Evolutionary conservation across 768 basidiomycete genomes (phyloP).

Genomic region (Termitomyces sp.): DNA sequence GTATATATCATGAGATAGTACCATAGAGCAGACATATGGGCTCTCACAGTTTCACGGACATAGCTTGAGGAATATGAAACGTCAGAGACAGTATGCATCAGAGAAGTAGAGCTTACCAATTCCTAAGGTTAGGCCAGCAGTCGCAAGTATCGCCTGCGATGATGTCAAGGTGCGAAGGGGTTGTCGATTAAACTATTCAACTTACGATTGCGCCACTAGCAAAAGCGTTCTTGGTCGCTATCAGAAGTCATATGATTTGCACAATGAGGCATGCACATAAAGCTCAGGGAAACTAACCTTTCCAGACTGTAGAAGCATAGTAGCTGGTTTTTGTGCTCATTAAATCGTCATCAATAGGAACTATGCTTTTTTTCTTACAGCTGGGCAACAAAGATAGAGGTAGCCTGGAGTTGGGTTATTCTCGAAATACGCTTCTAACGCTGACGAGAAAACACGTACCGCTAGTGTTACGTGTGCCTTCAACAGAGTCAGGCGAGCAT

Average conservation of each 20-base stretch:
- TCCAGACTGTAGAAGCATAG: conserved; percentile 10
- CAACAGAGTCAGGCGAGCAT: not conserved
- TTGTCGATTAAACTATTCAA: too few relatives aligned
- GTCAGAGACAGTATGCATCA: not conserved
- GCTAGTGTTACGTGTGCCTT: conserved; percentile 12
- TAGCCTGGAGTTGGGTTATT: not conserved
- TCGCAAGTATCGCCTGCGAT: conserved; percentile 8
- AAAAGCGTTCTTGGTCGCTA: conserved; percentile 10
- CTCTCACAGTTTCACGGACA: not conserved
- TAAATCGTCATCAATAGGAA: not conserved
- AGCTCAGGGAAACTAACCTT: conserved; percentile 1
- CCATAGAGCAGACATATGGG: not conserved
- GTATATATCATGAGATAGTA: not conserved
- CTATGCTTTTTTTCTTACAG: not conserved
- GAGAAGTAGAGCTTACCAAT: conserved; percentile 5
- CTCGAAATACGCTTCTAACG: too few relatives aligned
- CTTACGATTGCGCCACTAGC: conserved; percentile 7
- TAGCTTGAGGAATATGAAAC: not conserved
- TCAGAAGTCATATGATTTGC: not conserved
- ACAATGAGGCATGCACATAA: not conserved
- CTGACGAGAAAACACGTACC: not conserved
- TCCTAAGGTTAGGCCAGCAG: conserved; percentile 9
- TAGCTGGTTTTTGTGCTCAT: conserved; percentile 1
- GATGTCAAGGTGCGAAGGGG: not conserved
- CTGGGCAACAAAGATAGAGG: conserved; percentile 11